Conservation (phyloP, 2,329 filamentous ascomycete genomes). For the Colletotrichum ledebouriae region DNA sequence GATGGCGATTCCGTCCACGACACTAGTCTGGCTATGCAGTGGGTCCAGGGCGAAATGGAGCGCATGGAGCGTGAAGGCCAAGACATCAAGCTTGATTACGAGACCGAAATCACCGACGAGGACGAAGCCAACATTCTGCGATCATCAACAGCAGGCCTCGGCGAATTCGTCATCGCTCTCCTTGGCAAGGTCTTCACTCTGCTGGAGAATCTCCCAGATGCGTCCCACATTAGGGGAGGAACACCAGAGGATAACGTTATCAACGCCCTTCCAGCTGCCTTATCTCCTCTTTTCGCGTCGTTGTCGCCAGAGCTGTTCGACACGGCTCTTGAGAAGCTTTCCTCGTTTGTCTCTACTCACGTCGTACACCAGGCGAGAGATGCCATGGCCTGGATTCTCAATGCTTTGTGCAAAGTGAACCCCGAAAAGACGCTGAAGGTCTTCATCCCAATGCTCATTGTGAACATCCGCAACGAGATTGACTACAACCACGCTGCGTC, state of each 20-base stretch:
- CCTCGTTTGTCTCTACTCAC: constrained; percentile 90
- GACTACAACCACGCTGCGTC: constrained; percentile 97
- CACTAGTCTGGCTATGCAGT: constrained; percentile 85
- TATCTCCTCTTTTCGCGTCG: constrained; percentile 90
- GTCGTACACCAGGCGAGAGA: constrained; percentile 97
- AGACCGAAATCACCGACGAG: constrained; percentile 83
- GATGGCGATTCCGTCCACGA: constrained; percentile 77
- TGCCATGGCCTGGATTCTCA: constrained; percentile 98
- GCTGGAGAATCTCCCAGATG: constrained; percentile 93
- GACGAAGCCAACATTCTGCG: constrained; percentile 90
- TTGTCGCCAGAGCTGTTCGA: constrained; percentile 95
- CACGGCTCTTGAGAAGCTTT: constrained; percentile 90
- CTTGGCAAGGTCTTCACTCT: constrained; percentile 95
- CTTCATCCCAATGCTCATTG: constrained; percentile 89
- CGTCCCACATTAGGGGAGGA: constrained; percentile 86
- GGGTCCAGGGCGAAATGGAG: constrained; percentile 93
- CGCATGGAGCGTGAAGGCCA: constrained; percentile 91
- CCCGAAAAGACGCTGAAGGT: constrained; percentile 93
- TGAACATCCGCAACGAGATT: constrained; percentile 95
- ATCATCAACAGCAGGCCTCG: constrained; percentile 93
- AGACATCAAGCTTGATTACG: constrained; percentile 87
- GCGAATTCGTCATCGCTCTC: constrained; percentile 91
- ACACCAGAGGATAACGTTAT: constrained; percentile 98
- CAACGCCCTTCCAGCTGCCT: constrained; percentile 91
- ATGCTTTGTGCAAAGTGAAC: constrained; percentile 94